Evolutionary conservation across 2,329 filamentous ascomycete genomes (phyloP).

Genomic region (Coniochaeta hoffmannii): DNA sequence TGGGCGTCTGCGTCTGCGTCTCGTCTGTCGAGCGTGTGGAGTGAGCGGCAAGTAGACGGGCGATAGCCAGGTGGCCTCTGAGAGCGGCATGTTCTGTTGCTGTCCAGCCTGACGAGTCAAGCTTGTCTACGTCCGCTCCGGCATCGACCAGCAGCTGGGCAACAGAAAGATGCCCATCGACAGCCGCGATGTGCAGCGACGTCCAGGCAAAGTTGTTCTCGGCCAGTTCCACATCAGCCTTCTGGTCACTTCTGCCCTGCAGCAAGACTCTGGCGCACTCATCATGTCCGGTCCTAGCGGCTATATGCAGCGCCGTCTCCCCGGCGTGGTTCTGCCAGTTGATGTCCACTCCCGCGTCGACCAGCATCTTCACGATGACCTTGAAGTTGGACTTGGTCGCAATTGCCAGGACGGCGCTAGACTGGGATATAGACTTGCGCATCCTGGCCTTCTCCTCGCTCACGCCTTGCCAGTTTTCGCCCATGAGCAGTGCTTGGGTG

Average conservation of each 20-base stretch:
- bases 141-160: slow-evolving; percentile 71
- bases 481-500: slow-evolving; percentile 70
- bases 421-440: slow-evolving; percentile 67
- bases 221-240: slow-evolving; percentile 65
- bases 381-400: slow-evolving; percentile 84
- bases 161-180: slow-evolving; percentile 74
- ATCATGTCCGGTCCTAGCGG: slow-evolving; percentile 78
- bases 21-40: slow-evolving; percentile 21
- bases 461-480: slow-evolving; percentile 67
- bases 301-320: slow-evolving; percentile 87
- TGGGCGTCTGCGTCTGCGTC: slow-evolving; percentile 20
- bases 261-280: slow-evolving; percentile 74
- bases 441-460: slow-evolving; percentile 55
- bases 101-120: slow-evolving; percentile 88
- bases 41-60: slow-evolving; percentile 56
- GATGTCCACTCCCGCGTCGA: slow-evolving; percentile 84
- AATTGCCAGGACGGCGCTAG: slow-evolving; percentile 78
- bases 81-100: slow-evolving; percentile 88
- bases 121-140: slow-evolving; percentile 65
- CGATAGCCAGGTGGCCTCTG: slow-evolving; percentile 79
- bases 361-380: slow-evolving; percentile 76
- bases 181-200: slow-evolving; percentile 84
- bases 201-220: slow-evolving; percentile 92
- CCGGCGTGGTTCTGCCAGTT: slow-evolving; percentile 88
- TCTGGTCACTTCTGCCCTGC: slow-evolving; percentile 61